Evolutionary conservation across 75 land plant genomes (phyloP).

Genomic region (Chamaecyparis obtusa): DNA sequence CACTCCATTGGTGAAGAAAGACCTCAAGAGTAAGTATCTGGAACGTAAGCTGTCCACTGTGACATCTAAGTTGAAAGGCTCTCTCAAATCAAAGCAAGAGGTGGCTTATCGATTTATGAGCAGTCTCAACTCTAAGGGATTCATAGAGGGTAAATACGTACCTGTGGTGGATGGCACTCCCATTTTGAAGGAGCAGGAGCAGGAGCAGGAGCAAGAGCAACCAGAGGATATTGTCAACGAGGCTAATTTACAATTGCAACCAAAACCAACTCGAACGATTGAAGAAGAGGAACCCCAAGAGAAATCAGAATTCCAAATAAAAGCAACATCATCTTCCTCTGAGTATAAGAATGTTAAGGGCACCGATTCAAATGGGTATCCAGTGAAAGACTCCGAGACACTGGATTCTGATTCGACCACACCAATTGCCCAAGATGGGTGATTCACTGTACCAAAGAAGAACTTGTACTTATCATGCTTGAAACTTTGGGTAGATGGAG

Average conservation of each 20-base stretch:
- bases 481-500: neutral
- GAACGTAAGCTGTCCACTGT: conserved; percentile 14
- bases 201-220: neutral
- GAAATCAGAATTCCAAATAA: neutral
- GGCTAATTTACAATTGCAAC: neutral
- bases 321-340: neutral
- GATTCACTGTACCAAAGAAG: neutral
- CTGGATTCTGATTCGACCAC: neutral
- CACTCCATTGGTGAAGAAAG: conserved; percentile 56
- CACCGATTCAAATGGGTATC: neutral
- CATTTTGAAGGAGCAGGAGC: neutral
- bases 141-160: conserved; percentile 26
- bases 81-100: conserved; percentile 14
- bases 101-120: conserved; percentile 20
- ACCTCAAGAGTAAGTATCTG: conserved; percentile 42
- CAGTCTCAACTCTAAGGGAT: conserved; percentile 17
- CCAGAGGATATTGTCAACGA: neutral
- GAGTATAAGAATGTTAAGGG: neutral
- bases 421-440: neutral
- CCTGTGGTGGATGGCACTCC: conserved; percentile 7
- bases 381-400: neutral
- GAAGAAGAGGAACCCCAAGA: neutral
- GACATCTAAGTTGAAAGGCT: conserved; percentile 10
- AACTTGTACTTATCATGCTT: neutral
- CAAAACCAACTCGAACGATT: neutral